phyloP scores from a whole-genome alignment of 78 protist genomes.

The Monosiga brevicollis region DNA sequence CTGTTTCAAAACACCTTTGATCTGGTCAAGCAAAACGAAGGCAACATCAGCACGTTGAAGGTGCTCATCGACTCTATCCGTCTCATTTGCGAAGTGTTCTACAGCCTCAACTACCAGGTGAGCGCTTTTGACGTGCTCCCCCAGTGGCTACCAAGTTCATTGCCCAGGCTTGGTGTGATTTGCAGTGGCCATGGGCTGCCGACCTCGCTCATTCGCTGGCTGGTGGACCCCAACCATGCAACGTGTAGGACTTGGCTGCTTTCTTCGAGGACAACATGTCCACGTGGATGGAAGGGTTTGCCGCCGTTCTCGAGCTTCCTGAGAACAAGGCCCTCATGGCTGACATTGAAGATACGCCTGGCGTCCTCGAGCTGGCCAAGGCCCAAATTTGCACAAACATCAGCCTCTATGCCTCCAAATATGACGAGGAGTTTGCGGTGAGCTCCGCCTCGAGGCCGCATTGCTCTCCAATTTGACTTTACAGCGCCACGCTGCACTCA shows the following conservation, averaged over 20 bases:
- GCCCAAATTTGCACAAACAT: slow-evolving; percentile 11
- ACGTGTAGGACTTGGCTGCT: slow-evolving; percentile 30
- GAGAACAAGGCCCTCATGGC: not conserved
- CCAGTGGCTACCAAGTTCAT: too few species aligned
- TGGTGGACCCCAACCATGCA: too few species aligned
- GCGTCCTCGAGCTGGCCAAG: slow-evolving; percentile 3
- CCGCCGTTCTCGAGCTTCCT: not conserved
- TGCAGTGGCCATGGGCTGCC: too few species aligned
- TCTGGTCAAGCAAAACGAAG: not conserved
- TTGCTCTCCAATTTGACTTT: too few species aligned
- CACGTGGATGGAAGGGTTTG: slow-evolving; percentile 19
- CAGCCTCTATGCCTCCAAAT: slow-evolving; percentile 16
- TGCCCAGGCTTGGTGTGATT: too few species aligned
- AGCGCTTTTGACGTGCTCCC: too few species aligned
- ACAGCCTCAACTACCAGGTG: slow-evolving; percentile 19
- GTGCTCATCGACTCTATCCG: not conserved
- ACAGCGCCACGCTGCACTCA: too few species aligned
- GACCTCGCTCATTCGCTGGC: too few species aligned
- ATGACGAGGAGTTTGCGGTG: slow-evolving; percentile 36
- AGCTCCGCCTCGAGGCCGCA: too few species aligned
- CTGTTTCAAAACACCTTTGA: not conserved
- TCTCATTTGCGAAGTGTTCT: not conserved
- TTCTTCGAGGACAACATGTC: slow-evolving; percentile 41
- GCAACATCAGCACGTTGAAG: not conserved
- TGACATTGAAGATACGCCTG: slow-evolving; percentile 8